Base-by-base conservation (phyloP, 352 stramenopile species). In the Pythium utonaiense region DNA sequence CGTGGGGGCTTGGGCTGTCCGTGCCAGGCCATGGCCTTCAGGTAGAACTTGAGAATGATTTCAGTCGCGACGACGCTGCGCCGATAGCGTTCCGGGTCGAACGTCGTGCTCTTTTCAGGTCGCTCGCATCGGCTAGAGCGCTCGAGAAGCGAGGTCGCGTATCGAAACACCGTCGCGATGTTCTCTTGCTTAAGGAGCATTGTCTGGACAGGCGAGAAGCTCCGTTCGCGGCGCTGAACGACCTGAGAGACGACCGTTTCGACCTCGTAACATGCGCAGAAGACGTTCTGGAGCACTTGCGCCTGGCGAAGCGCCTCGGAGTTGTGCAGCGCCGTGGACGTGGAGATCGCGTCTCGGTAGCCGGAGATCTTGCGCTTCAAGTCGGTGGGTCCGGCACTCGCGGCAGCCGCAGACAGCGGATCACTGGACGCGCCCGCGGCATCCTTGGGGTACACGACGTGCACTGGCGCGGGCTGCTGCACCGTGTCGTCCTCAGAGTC, bases 41-140 rank as follows among this genome's bases (percentile, higher is more conserved):
- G 62, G 48, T 92, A 92, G 65, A 90, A 90, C 31, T 72, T 59
- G 44, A 87, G 38, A 19, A 90, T 88, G 63, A 92, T 89, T 67
- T 89, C 75, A 19, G 77, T 89, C 14, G 83, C 80, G 25, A 92
- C 71, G 25, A 77, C 77, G 25, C 76, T 60, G 5, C 73, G 78
- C 12, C 75, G 73, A 53, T 91, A 88, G 41, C 69, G 71, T n/a
- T 86, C 73, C 1, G 73, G 68, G n/a, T 74, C 64, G 21, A 47
- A 30, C 33, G 19, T 27, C 25, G 41, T 34, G 9, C 48, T 22
- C 13, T n/a, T n/a, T 45, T 54, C 44, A n/a, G n/a, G n/a, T n/a
- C n/a, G n/a, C n/a, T n/a, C n/a, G n/a, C n/a, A n/a, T n/a, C n/a
- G 34, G 50, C 45, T 53, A 16, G 38, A 10, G 12, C 65, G 51